These are phyloP conservation scores for Collybia sp. DNA, from an alignment of 768 basidiomycete species.

Conservation along the genomic window DNA sequence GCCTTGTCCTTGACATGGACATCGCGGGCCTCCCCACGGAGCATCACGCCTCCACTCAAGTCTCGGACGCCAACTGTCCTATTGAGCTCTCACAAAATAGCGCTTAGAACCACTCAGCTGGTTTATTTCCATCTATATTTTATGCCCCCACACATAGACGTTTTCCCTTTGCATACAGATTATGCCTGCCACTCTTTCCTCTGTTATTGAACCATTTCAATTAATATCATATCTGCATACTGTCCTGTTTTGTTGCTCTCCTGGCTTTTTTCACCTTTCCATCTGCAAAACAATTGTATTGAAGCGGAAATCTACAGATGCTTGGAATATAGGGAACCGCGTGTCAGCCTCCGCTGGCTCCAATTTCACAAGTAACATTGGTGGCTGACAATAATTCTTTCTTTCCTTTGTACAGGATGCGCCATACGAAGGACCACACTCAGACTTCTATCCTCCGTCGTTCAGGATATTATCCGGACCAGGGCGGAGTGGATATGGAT, in stretches of 20 bases:
- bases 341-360: too few species aligned
- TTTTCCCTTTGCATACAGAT: conserved; percentile 5
- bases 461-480: conserved; percentile 1
- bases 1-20: conserved; percentile 57
- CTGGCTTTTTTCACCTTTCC: conserved; percentile 1
- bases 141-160: conserved; percentile 1
- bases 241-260: background rate
- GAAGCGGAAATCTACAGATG: too few species aligned
- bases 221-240: conserved; percentile 11
- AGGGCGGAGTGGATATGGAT: background rate
- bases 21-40: conserved; percentile 66
- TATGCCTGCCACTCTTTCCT: conserved; percentile 11
- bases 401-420: too few species aligned
- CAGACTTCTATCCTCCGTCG: conserved; percentile 9
- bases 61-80: conserved; percentile 63
- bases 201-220: conserved; percentile 7
- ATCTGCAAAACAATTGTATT: conserved; percentile 11
- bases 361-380: too few species aligned
- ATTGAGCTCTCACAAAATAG: conserved; percentile 56
- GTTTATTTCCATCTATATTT: background rate
- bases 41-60: conserved; percentile 47
- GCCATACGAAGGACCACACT: too few species aligned
- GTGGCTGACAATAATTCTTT: too few species aligned
- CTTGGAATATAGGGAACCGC: conserved; percentile 7
- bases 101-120: conserved; percentile 26